Base-by-base conservation (phyloP, 768 basidiomycete species). In the Mrakia frigida region DNA sequence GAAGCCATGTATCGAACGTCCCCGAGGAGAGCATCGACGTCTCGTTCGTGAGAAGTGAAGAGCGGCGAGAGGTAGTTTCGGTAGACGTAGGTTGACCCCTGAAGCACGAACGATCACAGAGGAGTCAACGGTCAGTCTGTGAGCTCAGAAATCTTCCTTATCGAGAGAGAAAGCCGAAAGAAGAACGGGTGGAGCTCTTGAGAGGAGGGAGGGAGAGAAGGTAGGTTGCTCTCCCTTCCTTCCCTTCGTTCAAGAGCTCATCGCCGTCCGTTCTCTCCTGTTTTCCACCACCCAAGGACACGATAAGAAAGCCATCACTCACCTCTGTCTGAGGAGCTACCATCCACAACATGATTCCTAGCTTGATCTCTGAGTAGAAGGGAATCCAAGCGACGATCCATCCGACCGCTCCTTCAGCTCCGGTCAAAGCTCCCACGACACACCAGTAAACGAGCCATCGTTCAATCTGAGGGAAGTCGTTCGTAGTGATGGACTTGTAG, bases 371-470 rank as follows among this genome's bases (percentile, higher is more conserved):
- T 80, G 89, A 89, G 85, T 97, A 98, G 83, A 98, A 88, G 2
- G 94, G 94, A 67, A 98, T 87, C 95, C 96, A 97, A 80, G 91
- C 93, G 70, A 98, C 91, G 53, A 94, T 90, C 93, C 94, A 98
- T 65, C 88, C 93, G 13, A 90, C 90, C 37, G 92, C 85, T 80
- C 91, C 91, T 83, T 97, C 94, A 7, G 92, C 84, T 6, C 88
- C 90, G 23, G 94, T 87, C 80, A 94, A 88, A 81, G 90, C 78
- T 1, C 82, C 85, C n/a, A 86, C 81, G 31, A 85, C 84, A 41
- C 80, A 80, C 94, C 95, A 98, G 81, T 97, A 98, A 92, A 94
- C 95, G 73, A 98, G 87, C 94, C 95, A 97, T 84, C 93, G 86
- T 82, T 97, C 95, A 13, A 95, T 86, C 63, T 74, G 67, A 25